phyloP scores from a whole-genome alignment of 2,329 filamentous ascomycete species.

The Botryosphaeria dothidea region DNA sequence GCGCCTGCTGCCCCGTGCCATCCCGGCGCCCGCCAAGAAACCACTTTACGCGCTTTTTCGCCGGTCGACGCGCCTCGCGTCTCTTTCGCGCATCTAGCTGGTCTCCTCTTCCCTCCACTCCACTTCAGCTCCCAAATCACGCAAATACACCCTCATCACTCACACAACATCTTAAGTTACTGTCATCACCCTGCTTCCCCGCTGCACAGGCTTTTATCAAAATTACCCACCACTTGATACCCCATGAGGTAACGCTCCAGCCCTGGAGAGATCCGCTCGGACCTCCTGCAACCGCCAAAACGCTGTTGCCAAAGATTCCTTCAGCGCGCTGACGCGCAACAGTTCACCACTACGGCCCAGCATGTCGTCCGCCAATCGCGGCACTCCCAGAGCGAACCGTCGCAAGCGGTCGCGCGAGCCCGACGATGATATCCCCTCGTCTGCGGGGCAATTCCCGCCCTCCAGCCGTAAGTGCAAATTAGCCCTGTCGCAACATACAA shows the following conservation, averaged over 20 bases:
- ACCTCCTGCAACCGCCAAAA: neutral
- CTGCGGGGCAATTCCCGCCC: constrained; percentile 55
- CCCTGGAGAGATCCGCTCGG: constrained; percentile 6
- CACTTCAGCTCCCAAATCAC: neutral
- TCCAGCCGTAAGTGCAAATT: constrained; percentile 59
- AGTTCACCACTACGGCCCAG: constrained; percentile 83
- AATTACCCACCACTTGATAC: neutral
- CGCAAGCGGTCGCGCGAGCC: constrained; percentile 67
- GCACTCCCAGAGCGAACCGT: constrained; percentile 54
- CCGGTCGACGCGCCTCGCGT: constrained; percentile 8
- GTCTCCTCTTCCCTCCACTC: neutral
- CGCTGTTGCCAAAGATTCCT: constrained; percentile 13
- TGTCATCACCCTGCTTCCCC: neutral
- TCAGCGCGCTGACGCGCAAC: constrained; percentile 22
- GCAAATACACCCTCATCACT: neutral
- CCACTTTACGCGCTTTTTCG: constrained; percentile 5
- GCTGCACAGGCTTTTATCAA: neutral
- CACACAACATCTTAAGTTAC: neutral
- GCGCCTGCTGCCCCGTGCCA: constrained; percentile 3
- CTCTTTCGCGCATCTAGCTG: neutral
- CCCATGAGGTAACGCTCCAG: constrained; percentile 14
- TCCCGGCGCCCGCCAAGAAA: neutral
- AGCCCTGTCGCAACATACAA: neutral
- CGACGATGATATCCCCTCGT: constrained; percentile 61
- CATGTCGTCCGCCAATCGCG: constrained; percentile 82